These are phyloP conservation scores for Phytomonas sp. DNA, from an alignment of 208 protist species.

Conservation along the genomic window DNA sequence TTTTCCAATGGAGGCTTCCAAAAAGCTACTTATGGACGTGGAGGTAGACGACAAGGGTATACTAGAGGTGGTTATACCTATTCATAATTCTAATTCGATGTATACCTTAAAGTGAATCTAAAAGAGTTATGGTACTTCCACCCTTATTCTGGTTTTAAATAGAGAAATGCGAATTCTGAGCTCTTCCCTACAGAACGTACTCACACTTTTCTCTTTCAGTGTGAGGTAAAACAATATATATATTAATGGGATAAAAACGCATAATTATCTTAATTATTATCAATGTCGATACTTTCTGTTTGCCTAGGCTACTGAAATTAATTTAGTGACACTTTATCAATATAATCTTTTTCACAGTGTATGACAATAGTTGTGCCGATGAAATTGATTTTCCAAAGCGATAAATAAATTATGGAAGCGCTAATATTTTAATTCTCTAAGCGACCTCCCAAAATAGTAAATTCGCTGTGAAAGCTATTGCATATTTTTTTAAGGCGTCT, in stretches of 20 bases:
- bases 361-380: neutral
- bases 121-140: neutral
- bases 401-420: neutral
- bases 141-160: neutral
- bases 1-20: slow-evolving; percentile 14
- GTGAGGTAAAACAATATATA: neutral
- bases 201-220: neutral
- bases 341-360: neutral
- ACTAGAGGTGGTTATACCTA: neutral
- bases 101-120: neutral
- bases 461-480: neutral
- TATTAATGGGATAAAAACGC: neutral
- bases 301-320: neutral
- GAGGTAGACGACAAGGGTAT: slow-evolving; percentile 1
- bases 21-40: slow-evolving; percentile 11
- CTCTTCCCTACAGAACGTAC: neutral
- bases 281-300: neutral
- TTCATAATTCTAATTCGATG: neutral
- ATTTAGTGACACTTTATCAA: neutral
- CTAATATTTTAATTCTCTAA: neutral
- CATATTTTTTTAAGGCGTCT: neutral
- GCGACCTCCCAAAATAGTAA: neutral
- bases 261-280: slow-evolving; percentile 1
- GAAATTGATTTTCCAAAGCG: neutral
- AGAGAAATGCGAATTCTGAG: neutral